A percentile compares a stretch with the other conserved stretches of the same genome.
Evolutionary conservation across 2,329 filamentous ascomycete species (phyloP).

Genomic region (Colletotrichum sp.): DNA sequence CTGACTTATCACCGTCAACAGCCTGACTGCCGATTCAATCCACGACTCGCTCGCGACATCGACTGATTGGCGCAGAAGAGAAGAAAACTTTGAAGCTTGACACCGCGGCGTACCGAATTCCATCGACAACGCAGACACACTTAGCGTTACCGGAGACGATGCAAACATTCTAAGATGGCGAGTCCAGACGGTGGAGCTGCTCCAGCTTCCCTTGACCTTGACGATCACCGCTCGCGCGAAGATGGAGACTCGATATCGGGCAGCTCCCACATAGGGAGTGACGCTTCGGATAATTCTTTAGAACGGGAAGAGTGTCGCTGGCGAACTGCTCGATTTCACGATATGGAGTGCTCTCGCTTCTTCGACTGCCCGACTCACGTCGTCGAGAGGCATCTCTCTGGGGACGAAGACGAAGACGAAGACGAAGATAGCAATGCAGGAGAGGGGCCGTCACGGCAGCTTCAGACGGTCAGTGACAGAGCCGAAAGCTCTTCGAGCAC

Average conservation of each 20-base stretch:
- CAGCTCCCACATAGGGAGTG: slow-evolving; percentile 46
- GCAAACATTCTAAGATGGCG: slow-evolving; percentile 36
- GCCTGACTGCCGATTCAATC: slow-evolving; percentile 5
- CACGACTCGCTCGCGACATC: slow-evolving; percentile 14
- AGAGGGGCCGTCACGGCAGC: background rate
- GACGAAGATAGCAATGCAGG: slow-evolving; percentile 15
- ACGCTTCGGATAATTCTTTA: slow-evolving; percentile 21
- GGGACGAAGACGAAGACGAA: slow-evolving; percentile 27
- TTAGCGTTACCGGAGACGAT: slow-evolving; percentile 2
- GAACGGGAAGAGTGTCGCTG: slow-evolving; percentile 37
- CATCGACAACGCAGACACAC: background rate
- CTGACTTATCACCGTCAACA: slow-evolving; percentile 18
- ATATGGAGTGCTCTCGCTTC: slow-evolving; percentile 51
- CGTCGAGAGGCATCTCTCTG: slow-evolving; percentile 41
- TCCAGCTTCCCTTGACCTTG: slow-evolving; percentile 23
- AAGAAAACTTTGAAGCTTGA: background rate
- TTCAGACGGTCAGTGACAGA: background rate
- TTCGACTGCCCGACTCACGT: slow-evolving; percentile 55
- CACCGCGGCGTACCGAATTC: background rate
- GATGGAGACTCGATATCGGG: slow-evolving; percentile 29
- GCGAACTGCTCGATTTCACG: slow-evolving; percentile 40
- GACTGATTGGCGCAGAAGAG: slow-evolving; percentile 3
- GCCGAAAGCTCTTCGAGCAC: background rate
- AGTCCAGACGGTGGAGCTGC: slow-evolving; percentile 31
- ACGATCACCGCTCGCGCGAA: slow-evolving; percentile 21